Percentiles rank a stretch among this genome's conserved stretches.
Conservation (phyloP, 2,329 filamentous ascomycete genomes). For the Trichoderma oligosporum region DNA sequence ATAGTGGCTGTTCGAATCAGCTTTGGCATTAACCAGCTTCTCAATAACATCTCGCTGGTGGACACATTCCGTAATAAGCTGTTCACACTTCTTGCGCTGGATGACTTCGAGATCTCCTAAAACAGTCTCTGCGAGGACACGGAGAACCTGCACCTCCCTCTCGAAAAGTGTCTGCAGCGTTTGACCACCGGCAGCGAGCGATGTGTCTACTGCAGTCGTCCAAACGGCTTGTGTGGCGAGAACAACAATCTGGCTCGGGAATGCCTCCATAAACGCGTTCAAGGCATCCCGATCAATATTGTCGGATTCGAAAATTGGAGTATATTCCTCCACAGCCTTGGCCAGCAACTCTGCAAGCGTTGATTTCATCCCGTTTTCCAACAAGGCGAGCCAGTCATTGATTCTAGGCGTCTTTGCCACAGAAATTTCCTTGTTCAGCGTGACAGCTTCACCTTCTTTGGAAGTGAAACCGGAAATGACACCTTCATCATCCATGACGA, state of each 20-base stretch:
- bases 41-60: constrained; percentile 94
- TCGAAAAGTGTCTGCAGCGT: constrained; percentile 69
- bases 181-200: constrained; percentile 68
- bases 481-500: constrained; percentile 85
- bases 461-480: constrained; percentile 91
- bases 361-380: constrained; percentile 90
- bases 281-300: constrained; percentile 68
- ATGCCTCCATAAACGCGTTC: constrained; percentile 74
- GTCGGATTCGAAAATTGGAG: constrained; percentile 68
- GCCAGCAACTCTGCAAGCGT: constrained; percentile 87
- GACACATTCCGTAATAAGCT: constrained; percentile 97
- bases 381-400: constrained; percentile 95
- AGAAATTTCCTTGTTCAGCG: constrained; percentile 85
- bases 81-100: constrained; percentile 93
- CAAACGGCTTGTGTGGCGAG: constrained; percentile 90
- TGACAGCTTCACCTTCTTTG: constrained; percentile 87
- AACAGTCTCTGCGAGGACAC: constrained; percentile 82
- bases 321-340: constrained; percentile 81
- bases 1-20: constrained; percentile 73
- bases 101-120: constrained; percentile 84
- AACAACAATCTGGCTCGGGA: constrained; percentile 92
- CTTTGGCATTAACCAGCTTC: constrained; percentile 73
- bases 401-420: constrained; percentile 91
- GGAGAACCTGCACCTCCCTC: constrained; percentile 78
- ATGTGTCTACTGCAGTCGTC: constrained; percentile 81